Percentiles rank a stretch among this genome's conserved stretches.
Evolutionary conservation across 495 filamentous ascomycete species (phyloP).

Genomic region (Cenococcum geophilum): DNA sequence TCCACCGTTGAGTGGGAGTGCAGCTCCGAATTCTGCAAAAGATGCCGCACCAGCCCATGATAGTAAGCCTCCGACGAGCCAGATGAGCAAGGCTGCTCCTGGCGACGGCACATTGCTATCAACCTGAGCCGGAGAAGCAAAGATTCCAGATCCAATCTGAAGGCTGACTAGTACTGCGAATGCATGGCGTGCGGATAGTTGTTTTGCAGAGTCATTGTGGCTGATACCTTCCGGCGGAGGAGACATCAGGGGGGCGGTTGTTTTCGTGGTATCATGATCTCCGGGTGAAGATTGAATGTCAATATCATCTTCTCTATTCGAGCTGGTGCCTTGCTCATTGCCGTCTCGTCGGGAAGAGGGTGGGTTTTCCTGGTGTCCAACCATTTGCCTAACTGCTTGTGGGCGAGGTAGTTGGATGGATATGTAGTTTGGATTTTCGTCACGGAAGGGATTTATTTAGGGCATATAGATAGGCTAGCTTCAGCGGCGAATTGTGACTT

Average conservation of each 20-base stretch:
- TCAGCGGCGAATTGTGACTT: no score
- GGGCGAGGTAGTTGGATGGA: no score
- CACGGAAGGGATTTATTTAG: no score
- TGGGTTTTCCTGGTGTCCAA: no score
- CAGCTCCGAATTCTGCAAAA: conserved; percentile 44
- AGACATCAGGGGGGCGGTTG: background rate
- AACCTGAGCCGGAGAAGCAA: conserved; percentile 40
- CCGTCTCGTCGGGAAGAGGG: no score
- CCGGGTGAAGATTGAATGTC: background rate
- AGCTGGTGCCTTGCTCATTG: no score
- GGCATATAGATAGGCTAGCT: no score
- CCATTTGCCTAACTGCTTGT: no score
- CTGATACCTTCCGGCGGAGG: background rate
- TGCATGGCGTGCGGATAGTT: background rate
- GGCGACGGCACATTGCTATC: conserved; percentile 38
- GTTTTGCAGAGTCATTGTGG: background rate
- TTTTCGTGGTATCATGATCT: background rate
- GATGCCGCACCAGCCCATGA: conserved; percentile 45
- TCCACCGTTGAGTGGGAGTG: conserved; percentile 43
- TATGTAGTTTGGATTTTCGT: no score
- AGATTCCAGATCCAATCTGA: conserved; percentile 45
- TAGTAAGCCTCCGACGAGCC: conserved; percentile 40
- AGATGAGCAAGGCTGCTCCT: conserved; percentile 34
- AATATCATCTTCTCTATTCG: background rate
- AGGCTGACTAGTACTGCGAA: conserved; percentile 30